phyloP scores from a whole-genome alignment of 805 yeast species.

The Suhomyces kilbournensis region DNA sequence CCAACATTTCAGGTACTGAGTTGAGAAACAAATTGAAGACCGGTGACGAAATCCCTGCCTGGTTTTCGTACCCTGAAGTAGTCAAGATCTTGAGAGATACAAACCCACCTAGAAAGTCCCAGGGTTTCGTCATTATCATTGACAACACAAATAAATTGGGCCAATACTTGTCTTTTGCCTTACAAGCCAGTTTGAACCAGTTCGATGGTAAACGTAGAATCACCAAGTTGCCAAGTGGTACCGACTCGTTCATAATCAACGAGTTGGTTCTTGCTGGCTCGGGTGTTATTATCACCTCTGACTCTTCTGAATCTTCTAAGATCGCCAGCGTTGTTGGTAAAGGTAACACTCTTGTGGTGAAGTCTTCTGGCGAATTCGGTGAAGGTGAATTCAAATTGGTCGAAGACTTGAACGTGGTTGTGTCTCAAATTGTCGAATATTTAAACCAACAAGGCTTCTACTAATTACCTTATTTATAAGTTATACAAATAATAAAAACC shows the following conservation, averaged over 20 bases:
- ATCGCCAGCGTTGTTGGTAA: slow-evolving; percentile 55
- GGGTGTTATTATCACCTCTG: slow-evolving; percentile 66
- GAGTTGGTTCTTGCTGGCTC: slow-evolving; percentile 88
- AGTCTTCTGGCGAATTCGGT: slow-evolving; percentile 15
- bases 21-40: slow-evolving; percentile 81
- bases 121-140: slow-evolving; percentile 81
- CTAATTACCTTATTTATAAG: slow-evolving; percentile 15
- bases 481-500: not conserved
- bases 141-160: slow-evolving; percentile 48
- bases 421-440: slow-evolving; percentile 67
- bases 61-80: slow-evolving; percentile 98
- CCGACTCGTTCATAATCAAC: slow-evolving; percentile 62
- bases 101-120: slow-evolving; percentile 86
- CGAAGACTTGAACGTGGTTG: slow-evolving; percentile 41
- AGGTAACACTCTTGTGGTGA: slow-evolving; percentile 52
- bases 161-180: slow-evolving; percentile 65
- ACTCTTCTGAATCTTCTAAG: slow-evolving; percentile 46
- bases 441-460: slow-evolving; percentile 85
- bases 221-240: slow-evolving; percentile 44
- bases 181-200: slow-evolving; percentile 88
- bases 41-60: slow-evolving; percentile 87
- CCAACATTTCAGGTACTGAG: slow-evolving; percentile 93
- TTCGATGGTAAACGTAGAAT: slow-evolving; percentile 80
- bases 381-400: slow-evolving; percentile 9
- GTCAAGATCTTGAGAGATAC: slow-evolving; percentile 86